Percentiles rank a stretch among this genome's conserved stretches.
Conservation (phyloP, 1,284 basidiomycete genomes). For the Boletus calvinii region DNA sequence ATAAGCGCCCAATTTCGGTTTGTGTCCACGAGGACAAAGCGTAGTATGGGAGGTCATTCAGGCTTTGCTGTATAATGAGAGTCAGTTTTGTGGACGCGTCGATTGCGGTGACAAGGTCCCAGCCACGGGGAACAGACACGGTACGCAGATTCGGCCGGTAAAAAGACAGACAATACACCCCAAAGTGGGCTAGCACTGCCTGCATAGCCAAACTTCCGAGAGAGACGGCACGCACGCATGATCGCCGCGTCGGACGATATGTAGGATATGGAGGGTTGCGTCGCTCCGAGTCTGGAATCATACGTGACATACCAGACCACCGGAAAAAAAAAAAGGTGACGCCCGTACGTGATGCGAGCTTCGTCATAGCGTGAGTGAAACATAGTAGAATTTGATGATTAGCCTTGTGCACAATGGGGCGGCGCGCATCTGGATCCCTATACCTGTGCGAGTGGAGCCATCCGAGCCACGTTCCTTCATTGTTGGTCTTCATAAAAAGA, state of each 20-base stretch:
- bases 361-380: too few species aligned
- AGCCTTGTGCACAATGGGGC: conserved; percentile 3
- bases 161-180: background rate
- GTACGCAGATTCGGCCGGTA: background rate
- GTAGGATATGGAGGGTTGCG: background rate
- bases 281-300: background rate
- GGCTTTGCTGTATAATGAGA: background rate
- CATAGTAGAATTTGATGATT: conserved; percentile 13
- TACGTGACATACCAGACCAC: background rate
- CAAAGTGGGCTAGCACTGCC: conserved; percentile 5
- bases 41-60: background rate
- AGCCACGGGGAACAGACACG: background rate
- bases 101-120: background rate
- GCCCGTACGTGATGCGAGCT: too few species aligned
- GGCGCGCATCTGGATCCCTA: background rate
- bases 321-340: background rate
- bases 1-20: background rate
- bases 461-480: background rate
- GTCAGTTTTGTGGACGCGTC: background rate
- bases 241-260: conserved; percentile 15
- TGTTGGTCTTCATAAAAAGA: background rate
- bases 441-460: background rate
- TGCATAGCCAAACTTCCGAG: background rate
- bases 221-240: background rate
- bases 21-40: background rate